Evolutionary conservation across 2,329 filamentous ascomycete genomes (phyloP), one percentile per base, ranked within the genome.

Genomic region (Plectosphaerella sp.): DNA sequence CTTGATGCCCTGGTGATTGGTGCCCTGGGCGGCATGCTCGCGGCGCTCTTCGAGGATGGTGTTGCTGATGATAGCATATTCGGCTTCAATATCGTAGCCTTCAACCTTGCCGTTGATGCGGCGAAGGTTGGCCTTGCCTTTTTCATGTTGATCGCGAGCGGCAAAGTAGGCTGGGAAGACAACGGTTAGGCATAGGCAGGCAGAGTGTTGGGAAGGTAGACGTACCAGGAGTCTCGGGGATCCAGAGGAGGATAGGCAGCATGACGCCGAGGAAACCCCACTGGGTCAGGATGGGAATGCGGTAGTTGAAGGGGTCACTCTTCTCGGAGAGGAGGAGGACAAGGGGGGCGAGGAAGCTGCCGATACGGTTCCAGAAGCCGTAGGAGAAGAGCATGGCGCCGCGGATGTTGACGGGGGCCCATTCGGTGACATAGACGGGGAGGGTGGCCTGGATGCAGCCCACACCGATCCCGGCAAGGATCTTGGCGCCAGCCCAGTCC

Each of bases 241-340:
- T 56, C 12, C 69, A 51, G 9, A 68, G 9, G 36, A 72, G 74
- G 16, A 75, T 70, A 3, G 69, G 49, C 0, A 63, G 49, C 62
- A 73, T 74, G 5, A 67, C 20, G 1, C 71, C 73, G 11, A 76
- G 61, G 61, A 73, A 71, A 1, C 67, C 67, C 73, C 73, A 76
- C 61, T 76, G 56, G 0, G 72, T 72, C 49, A 74, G 72, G 35
- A 76, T 71, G 2, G 73, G 65, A 4, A 63, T 65, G 6, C 64
- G 62, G 52, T 66, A 75, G 45, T 74, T 58, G 18, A 63, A 58
- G 0, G 69, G 68, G 28, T 68, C 56, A 0, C 45, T 48, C 7
- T 57, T 50, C 39, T 64, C 64, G 2, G 75, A 59, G 4, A 58
- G 52, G 20, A 73, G 64, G 3, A 76, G 60, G 1, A 71, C 71